Evolutionary conservation across 192 early-diverging fungal species (phyloP).

Genomic region (Chytriomyces confervae): DNA sequence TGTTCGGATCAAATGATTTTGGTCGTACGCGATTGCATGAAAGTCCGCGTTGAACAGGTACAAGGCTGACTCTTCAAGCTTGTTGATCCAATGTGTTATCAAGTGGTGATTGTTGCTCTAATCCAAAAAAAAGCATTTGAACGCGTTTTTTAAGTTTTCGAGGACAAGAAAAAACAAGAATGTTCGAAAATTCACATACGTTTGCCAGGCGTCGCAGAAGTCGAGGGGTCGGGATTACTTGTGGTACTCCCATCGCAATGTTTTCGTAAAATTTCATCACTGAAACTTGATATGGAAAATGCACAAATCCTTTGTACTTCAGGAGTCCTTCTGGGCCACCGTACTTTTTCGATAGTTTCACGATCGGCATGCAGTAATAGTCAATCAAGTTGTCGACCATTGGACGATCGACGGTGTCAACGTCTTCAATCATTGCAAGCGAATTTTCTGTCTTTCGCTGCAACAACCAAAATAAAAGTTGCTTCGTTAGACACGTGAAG

Average conservation of each 20-base stretch:
- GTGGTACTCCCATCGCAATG: slow-evolving; percentile 34
- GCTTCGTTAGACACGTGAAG: no score
- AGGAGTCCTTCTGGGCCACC: slow-evolving; percentile 20
- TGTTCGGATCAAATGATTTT: background rate
- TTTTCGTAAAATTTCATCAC: slow-evolving; percentile 43
- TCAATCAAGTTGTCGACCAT: slow-evolving; percentile 10
- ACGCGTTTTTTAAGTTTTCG: background rate
- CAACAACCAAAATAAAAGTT: no score
- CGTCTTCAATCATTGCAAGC: background rate
- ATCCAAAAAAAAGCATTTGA: background rate
- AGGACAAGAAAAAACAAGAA: background rate
- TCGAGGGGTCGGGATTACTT: slow-evolving; percentile 29
- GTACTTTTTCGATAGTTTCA: slow-evolving; percentile 20
- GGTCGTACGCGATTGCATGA: background rate
- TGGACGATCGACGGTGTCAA: slow-evolving; percentile 1
- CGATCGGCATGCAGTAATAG: slow-evolving; percentile 20
- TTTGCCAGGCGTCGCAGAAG: slow-evolving; percentile 7
- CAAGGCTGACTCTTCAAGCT: slow-evolving; percentile 13
- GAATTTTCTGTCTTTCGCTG: background rate
- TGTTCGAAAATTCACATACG: background rate
- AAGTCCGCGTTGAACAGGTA: slow-evolving; percentile 1
- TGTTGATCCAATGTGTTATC: slow-evolving; percentile 17
- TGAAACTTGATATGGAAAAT: slow-evolving; percentile 34
- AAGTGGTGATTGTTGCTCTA: slow-evolving; percentile 31
- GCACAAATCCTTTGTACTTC: slow-evolving; percentile 31